phyloP scores from a whole-genome alignment of 2,329 filamentous ascomycete species.

The Hypocrella siamensis region DNA sequence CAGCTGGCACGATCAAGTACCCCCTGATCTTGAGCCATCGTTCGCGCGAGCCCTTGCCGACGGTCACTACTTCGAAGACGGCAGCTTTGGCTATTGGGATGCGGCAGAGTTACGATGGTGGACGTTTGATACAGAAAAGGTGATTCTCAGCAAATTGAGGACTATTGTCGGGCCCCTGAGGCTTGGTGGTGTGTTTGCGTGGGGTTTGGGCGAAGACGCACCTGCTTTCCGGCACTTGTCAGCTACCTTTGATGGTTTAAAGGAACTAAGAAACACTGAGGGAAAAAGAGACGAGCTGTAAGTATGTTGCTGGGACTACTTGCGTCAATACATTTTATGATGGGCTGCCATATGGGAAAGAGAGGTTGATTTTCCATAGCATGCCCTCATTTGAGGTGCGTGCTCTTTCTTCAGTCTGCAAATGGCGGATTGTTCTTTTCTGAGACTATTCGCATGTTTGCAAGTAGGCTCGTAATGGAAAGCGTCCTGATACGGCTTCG shows the following conservation, averaged over 20 bases:
- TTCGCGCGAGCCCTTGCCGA: slow-evolving; percentile 38
- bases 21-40: slow-evolving; percentile 35
- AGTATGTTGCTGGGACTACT: no score
- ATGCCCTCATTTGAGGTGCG: no score
- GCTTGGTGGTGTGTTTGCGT: slow-evolving; percentile 59
- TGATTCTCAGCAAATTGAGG: slow-evolving; percentile 46
- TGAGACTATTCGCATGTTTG: no score
- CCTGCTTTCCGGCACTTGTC: slow-evolving; percentile 24
- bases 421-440: no score
- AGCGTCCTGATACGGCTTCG: no score
- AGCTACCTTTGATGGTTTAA: slow-evolving; percentile 14
- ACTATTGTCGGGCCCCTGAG: slow-evolving; percentile 37
- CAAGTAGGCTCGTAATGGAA: no score
- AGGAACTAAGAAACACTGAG: slow-evolving; percentile 2
- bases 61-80: slow-evolving; percentile 39
- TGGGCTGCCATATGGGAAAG: no score
- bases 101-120: slow-evolving; percentile 44
- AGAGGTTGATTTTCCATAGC: no score
- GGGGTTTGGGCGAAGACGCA: slow-evolving; percentile 57
- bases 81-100: slow-evolving; percentile 59
- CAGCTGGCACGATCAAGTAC: slow-evolving; percentile 41
- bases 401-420: no score
- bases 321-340: no score
- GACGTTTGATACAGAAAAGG: slow-evolving; percentile 52
- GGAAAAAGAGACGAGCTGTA: slow-evolving; percentile 14